phyloP scores from a whole-genome alignment of 2,329 filamentous ascomycete species.

The Colletotrichum eremochloae region DNA sequence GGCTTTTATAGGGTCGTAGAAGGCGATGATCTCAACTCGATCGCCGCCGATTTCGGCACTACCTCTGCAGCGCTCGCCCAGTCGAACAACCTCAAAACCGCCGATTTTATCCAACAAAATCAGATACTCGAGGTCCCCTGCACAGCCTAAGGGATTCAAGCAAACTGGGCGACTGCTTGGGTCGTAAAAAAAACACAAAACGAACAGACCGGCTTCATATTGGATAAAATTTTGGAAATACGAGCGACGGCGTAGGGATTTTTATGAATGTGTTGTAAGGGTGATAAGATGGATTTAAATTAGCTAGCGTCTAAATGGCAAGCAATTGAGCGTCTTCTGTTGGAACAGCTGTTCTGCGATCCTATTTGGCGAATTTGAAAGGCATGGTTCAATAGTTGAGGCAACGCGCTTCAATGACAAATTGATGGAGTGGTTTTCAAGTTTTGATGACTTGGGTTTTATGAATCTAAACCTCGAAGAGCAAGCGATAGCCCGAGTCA shows the following conservation, averaged over 20 bases:
- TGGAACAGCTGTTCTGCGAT: not conserved
- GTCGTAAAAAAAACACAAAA: not conserved
- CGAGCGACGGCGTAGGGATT: too few relatives aligned
- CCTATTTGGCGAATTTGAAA: not conserved
- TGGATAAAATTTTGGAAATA: not conserved
- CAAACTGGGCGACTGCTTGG: not conserved
- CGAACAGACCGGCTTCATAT: not conserved
- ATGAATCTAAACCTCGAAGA: not conserved
- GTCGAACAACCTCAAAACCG: not conserved
- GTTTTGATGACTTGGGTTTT: not conserved
- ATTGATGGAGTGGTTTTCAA: not conserved
- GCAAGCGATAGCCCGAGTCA: not conserved
- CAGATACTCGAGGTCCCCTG: constrained; percentile 1
- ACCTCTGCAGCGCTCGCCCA: not conserved
- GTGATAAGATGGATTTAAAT: too few relatives aligned
- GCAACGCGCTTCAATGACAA: not conserved
- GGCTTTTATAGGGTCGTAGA: constrained; percentile 14
- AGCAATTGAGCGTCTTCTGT: too few relatives aligned
- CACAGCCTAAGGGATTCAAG: not conserved
- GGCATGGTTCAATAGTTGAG: not conserved
- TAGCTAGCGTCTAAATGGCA: not conserved
- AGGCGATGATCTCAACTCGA: constrained; percentile 11
- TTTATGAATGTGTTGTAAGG: not conserved
- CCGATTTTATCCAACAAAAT: not conserved
- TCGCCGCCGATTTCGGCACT: constrained; percentile 2